A percentile compares a stretch with the other conserved stretches of the same genome.
These are phyloP conservation scores for Acacia melanoxylon DNA, from an alignment of 306 rosid species.

Conservation along the genomic window DNA sequence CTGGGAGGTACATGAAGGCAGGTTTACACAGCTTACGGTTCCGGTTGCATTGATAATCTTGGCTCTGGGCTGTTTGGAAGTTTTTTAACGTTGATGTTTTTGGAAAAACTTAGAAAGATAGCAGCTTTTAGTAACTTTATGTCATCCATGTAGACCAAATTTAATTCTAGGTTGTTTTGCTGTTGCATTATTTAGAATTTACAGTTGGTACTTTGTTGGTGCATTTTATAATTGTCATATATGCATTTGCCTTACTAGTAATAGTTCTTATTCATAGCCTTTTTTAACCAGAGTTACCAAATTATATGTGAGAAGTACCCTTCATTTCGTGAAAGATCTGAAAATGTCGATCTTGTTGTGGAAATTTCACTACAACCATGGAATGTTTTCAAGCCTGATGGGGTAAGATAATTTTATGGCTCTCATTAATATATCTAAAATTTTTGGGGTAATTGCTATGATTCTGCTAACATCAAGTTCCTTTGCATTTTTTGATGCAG, in stretches of 20 bases:
- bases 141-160: background rate
- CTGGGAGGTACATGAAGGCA: conserved; percentile 99
- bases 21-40: conserved; percentile 51
- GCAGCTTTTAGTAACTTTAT: conserved; percentile 13
- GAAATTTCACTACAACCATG: conserved; percentile 94
- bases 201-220: background rate
- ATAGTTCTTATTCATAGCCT: conserved; percentile 30
- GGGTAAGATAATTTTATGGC: conserved; percentile 54
- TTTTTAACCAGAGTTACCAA: conserved; percentile 76
- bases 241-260: background rate
- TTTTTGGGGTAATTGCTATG: background rate
- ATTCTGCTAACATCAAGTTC: background rate
- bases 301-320: conserved; percentile 86
- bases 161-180: conserved; percentile 17
- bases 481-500: conserved; percentile 42
- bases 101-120: background rate
- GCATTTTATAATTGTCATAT: background rate
- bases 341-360: conserved; percentile 90
- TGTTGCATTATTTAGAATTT: background rate
- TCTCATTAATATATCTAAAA: background rate
- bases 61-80: background rate
- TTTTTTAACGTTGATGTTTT: background rate
- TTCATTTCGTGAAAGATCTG: conserved; percentile 94
- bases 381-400: conserved; percentile 96
- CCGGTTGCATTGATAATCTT: background rate